These are phyloP conservation scores for Aspergillus pseudoglaucus DNA, from an alignment of 2,329 filamentous ascomycete genomes.

Conservation along the genomic window DNA sequence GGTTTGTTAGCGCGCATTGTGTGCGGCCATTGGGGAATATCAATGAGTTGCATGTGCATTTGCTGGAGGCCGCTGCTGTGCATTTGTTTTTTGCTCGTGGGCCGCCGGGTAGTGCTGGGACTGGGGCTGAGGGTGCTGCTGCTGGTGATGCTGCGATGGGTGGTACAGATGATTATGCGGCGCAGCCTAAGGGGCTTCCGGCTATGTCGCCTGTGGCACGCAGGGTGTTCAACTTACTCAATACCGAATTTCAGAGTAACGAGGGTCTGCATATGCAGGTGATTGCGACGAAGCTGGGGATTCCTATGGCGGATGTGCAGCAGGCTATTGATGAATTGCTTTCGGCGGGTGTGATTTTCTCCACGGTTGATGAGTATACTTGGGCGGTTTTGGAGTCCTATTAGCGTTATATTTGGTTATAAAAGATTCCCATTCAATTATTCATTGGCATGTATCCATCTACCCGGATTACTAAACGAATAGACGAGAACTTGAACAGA, in stretches of 20 bases:
- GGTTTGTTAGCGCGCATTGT: slow-evolving; percentile 71
- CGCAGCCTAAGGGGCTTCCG: slow-evolving; percentile 32
- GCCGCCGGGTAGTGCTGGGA: slow-evolving; percentile 43
- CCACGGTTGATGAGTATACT: slow-evolving; percentile 86
- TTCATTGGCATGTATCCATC: neutral
- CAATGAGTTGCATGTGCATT: slow-evolving; percentile 89
- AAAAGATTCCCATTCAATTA: neutral
- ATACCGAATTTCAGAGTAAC: slow-evolving; percentile 61
- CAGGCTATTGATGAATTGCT: slow-evolving; percentile 77
- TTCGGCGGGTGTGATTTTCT: slow-evolving; percentile 69
- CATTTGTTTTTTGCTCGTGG: slow-evolving; percentile 79
- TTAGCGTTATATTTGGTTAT: neutral
- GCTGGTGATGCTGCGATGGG: slow-evolving; percentile 25
- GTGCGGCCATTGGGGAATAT: slow-evolving; percentile 74
- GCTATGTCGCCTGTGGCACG: slow-evolving; percentile 53
- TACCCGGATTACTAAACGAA: neutral
- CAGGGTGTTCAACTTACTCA: slow-evolving; percentile 66
- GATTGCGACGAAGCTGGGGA: slow-evolving; percentile 59
- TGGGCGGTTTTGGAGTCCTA: slow-evolving; percentile 71
- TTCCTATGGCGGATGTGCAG: slow-evolving; percentile 65
- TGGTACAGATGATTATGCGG: slow-evolving; percentile 26
- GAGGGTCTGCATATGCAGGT: slow-evolving; percentile 78
- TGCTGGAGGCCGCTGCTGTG: slow-evolving; percentile 82
- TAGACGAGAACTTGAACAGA: neutral
- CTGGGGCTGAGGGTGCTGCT: slow-evolving; percentile 37